Conservation (phyloP, 768 basidiomycete species). For the Tremella fuciformis region DNA sequence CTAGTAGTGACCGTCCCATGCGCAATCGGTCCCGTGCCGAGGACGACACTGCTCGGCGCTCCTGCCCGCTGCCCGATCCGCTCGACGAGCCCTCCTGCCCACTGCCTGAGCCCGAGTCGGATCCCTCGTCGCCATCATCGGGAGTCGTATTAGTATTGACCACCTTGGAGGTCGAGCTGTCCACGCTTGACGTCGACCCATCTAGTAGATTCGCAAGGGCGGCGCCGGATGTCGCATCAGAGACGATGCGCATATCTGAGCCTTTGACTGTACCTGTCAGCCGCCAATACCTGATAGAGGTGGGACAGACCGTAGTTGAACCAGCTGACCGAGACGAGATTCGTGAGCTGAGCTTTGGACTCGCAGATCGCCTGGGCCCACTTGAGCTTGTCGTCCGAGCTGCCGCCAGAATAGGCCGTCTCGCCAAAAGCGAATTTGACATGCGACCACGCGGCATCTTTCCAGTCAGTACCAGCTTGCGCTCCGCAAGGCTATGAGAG, state of each 20-base stretch:
- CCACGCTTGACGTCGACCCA: not conserved
- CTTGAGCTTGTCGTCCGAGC: constrained; percentile 1
- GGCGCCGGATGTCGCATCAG: not conserved
- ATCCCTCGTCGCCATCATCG: no score
- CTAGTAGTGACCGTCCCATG: no score
- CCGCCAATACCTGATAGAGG: not conserved
- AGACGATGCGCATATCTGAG: constrained; percentile 3
- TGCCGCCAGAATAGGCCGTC: constrained; percentile 2
- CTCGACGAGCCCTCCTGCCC: no score
- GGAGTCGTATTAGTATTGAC: no score
- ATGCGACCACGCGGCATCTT: constrained; percentile 1
- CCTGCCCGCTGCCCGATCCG: no score
- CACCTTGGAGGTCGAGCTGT: no score
- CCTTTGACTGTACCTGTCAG: not conserved
- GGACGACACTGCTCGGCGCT: no score
- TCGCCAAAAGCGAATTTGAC: constrained; percentile 5
- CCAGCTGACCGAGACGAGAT: constrained; percentile 1
- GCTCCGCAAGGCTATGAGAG: not conserved
- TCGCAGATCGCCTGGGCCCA: not conserved
- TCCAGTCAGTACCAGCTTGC: not conserved
- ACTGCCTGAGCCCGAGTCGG: no score
- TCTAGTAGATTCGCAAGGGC: not conserved
- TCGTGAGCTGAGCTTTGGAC: not conserved
- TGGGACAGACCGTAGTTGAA: not conserved
- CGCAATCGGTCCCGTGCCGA: no score